These are phyloP conservation scores for Phytophthora pinifolia DNA, from an alignment of 352 stramenopile species.

Conservation along the genomic window DNA sequence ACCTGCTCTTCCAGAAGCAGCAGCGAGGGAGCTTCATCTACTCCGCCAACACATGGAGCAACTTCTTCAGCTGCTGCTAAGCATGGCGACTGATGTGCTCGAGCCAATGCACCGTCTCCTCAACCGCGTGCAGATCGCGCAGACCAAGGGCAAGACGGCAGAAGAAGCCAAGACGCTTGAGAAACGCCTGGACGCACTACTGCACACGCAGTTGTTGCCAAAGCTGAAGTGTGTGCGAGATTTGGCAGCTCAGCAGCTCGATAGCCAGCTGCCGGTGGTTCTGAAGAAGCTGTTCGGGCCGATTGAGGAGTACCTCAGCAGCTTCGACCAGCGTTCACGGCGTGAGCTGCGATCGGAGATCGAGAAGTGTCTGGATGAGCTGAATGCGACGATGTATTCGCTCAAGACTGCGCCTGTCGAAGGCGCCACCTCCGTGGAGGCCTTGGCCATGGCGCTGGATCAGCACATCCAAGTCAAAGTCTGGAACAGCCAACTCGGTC, in stretches of 20 bases:
- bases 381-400: constrained; percentile 10
- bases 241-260: constrained; percentile 3
- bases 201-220: constrained; percentile 21
- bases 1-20: constrained; percentile 25
- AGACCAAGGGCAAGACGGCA: constrained; percentile 48
- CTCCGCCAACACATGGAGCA: constrained; percentile 25
- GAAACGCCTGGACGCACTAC: constrained; percentile 41
- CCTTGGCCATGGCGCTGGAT: constrained; percentile 10
- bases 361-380: constrained; percentile 18
- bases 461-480: constrained; percentile 12
- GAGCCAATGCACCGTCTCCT: constrained; percentile 56
- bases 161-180: constrained; percentile 79
- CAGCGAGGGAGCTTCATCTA: constrained; percentile 14
- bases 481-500: constrained; percentile 25
- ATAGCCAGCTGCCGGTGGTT: constrained; percentile 10
- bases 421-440: constrained; percentile 2
- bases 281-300: constrained; percentile 18
- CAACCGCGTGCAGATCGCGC: constrained; percentile 44
- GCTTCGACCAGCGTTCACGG: constrained; percentile 18
- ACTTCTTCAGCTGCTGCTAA: constrained; percentile 25
- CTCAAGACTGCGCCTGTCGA: constrained; percentile 8
- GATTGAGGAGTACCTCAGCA: constrained; percentile 26
- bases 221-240: constrained; percentile 11
- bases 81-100: constrained; percentile 31
- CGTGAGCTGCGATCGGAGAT: constrained; percentile 13